Base-by-base conservation (phyloP, 179 eudicot genomes). In the Beta lomatogona region DNA sequence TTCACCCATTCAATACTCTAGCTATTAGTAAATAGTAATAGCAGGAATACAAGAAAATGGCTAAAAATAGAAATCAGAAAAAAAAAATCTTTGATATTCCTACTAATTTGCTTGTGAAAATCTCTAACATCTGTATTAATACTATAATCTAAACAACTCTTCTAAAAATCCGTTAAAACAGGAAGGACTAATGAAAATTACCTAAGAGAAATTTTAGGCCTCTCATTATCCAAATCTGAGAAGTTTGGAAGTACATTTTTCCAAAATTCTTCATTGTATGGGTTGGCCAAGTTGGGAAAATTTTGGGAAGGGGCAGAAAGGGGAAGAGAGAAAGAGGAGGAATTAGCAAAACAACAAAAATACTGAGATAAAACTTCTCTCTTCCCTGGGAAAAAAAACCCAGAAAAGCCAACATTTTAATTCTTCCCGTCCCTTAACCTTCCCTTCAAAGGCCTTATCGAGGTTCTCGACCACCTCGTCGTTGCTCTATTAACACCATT, bases 191-290 rank as follows among this genome's bases (percentile, higher is more conserved):
- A 36, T 65, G 67, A 36, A 18, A 60, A 67, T 73, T 57, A 81
- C 77, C 61, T 77, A 57, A 45, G 76, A 82, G 67, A 78, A 78
- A 82, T 16, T 82, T 54, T 69, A 85, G 82, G 80, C 82, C 53
- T 80, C 31, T 78, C 13, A 65, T 65, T 73, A 58, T 73, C 71
- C 77, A 82, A 61, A 74, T 69, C 75, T 78, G 55, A 6, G 75
- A 65, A 44, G 19, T 28, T 61, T 60, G 45, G 59, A n/a, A 41
- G 4, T 41, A 31, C 3, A 22, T 80, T 77, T 77, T 55, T 70
- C 81, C 81, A 81, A 16, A 71, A 77, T 73, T 19, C 28, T 54
- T 53, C 41, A 63, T 75, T 71, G 59, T 74, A 57, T 44, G 57
- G 54, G 13, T 79, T 76, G 76, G 84, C 68, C 73, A 74, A 60